Percentiles rank a stretch among this genome's conserved stretches.
phyloP scores from a whole-genome alignment of 192 early-diverging fungal species.

The Helicostylum pulchrum region DNA sequence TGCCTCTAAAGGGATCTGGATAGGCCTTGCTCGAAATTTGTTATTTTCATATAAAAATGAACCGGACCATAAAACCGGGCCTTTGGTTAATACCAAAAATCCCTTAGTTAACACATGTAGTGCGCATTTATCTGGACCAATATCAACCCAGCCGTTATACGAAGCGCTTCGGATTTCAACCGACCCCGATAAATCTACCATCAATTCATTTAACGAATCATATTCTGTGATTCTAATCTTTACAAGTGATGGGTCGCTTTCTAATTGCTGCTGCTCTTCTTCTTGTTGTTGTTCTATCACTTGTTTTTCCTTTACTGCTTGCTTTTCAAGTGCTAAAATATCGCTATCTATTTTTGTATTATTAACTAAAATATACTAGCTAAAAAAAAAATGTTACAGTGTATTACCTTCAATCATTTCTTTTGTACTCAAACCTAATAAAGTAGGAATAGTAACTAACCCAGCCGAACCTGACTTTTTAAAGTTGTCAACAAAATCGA shows the following conservation, averaged over 20 bases:
- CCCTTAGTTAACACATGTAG: conserved; percentile 29
- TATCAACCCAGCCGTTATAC: conserved; percentile 42
- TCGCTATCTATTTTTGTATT: background rate
- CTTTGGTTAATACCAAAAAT: conserved; percentile 29
- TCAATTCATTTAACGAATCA: conserved; percentile 46
- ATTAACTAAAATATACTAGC: too few species aligned
- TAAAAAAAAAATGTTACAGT: too few species aligned
- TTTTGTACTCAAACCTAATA: conserved; percentile 72
- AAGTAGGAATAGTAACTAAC: conserved; percentile 70
- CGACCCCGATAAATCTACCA: conserved; percentile 36
- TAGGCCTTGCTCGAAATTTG: background rate
- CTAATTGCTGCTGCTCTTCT: background rate
- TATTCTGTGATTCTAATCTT: conserved; percentile 48
- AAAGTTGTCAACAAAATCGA: conserved; percentile 87
- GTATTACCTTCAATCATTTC: conserved; percentile 8
- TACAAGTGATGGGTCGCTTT: conserved; percentile 2
- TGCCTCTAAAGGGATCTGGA: conserved; percentile 34
- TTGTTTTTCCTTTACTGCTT: conserved; percentile 13
- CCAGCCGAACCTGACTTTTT: conserved; percentile 33
- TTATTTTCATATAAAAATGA: background rate
- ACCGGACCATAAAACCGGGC: conserved; percentile 18
- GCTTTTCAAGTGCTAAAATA: background rate
- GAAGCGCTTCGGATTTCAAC: conserved; percentile 23
- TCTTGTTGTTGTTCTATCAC: background rate
- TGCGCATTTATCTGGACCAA: conserved; percentile 37